phyloP scores from a whole-genome alignment of 2,329 filamentous ascomycete genomes.

The Byssoonygena ceratinophila region DNA sequence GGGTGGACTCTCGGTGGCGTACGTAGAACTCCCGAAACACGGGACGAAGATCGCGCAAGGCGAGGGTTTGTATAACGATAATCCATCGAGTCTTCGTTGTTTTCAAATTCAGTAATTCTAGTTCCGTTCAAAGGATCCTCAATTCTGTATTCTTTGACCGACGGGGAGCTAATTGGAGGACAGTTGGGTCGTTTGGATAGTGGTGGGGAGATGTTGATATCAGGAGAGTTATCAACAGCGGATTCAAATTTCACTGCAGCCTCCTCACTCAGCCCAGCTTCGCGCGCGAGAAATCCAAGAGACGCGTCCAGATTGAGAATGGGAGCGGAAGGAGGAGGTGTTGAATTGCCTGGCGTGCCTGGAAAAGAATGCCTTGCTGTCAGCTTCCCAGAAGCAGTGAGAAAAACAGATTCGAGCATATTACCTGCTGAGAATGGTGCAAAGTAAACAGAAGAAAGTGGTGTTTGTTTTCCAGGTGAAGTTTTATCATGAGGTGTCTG shows the following conservation, averaged over 20 bases:
- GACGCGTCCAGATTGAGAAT: background rate
- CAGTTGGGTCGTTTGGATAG: background rate
- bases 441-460: background rate
- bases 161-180: background rate
- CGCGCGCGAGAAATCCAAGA: background rate
- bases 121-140: background rate
- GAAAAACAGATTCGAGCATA: background rate
- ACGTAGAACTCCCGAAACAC: conserved; percentile 1
- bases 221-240: background rate
- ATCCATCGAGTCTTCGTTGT: conserved; percentile 9
- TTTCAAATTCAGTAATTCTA: background rate
- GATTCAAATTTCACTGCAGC: background rate
- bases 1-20: conserved; percentile 8
- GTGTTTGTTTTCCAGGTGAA: background rate
- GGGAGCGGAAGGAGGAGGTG: background rate
- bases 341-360: background rate
- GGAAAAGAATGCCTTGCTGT: background rate
- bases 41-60: conserved; percentile 12
- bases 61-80: conserved; percentile 9
- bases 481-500: background rate
- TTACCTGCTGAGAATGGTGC: background rate
- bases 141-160: background rate
- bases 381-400: background rate
- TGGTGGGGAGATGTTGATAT: background rate
- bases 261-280: background rate